Evolutionary conservation across 345 rosid species (phyloP), one percentile per base, ranked within the genome.

Genomic region (Ceriops tagal): DNA sequence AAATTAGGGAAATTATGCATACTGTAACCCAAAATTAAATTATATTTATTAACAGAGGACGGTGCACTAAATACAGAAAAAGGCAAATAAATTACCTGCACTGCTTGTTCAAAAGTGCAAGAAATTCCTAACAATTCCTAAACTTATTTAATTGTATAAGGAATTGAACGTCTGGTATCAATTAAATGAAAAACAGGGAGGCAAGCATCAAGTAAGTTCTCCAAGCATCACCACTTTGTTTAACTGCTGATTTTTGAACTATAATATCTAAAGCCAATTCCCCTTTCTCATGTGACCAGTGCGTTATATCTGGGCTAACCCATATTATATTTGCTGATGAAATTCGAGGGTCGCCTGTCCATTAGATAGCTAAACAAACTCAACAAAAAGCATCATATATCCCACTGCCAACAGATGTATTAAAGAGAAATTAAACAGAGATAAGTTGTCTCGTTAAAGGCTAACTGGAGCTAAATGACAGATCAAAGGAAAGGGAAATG

Each of bases 151-250:
- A 90, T 76, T 0, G 93, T 90, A 76, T 90, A 92, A 5, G 99
- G 99, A 26, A 90, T 80, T 13, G 99, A 95, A 37, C 96, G 87
- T 57, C 73, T 84, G 13, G 89, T 86, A 73, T 95, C 96, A 67
- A 92, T 83, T 4, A 89, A 72, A 79, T 90, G 89, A 67, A 92
- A 82, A 22, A 95, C 88, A 19, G 99, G 89, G 75, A 95, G 92
- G 79, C 98, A 92, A 5, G 93, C 82, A 73, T 95, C 98, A 34
- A 92, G 75, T 59, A 83, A 70, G 86, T 79, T 81, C 99, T 90
- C 99, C 99, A 95, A 8, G 96, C 96, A 87, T 90, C 99, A 53
- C 97, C 98, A 70, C 87, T 87, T 77, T 78, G 76, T 76, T 89
- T 92, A 64, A 89, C 92, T 58, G 73, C 90, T 21, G 89, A 76